Percentiles rank a stretch among this genome's conserved stretches.
phyloP scores from a whole-genome alignment of 768 basidiomycete species.

The Suillus sp. region DNA sequence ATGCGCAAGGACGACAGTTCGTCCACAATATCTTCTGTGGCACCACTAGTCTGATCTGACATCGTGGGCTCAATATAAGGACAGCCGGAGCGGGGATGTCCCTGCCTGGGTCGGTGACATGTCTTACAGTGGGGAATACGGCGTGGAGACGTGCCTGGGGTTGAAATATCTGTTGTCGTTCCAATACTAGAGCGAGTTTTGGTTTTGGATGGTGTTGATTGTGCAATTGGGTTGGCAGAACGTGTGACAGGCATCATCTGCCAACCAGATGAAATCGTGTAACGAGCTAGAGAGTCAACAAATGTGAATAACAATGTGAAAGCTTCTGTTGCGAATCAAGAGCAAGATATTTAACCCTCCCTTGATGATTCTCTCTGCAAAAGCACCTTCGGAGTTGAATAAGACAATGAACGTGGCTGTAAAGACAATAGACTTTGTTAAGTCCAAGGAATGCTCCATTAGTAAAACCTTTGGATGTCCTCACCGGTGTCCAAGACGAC shows the following conservation, averaged over 20 bases:
- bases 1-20: slow-evolving; percentile 53
- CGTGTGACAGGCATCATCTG: slow-evolving; percentile 33
- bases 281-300: too few species aligned
- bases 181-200: slow-evolving; percentile 17
- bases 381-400: background rate
- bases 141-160: slow-evolving; percentile 45
- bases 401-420: background rate
- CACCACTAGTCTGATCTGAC: slow-evolving; percentile 19
- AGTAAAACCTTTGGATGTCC: background rate
- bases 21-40: slow-evolving; percentile 36
- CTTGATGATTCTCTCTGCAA: background rate
- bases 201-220: slow-evolving; percentile 31
- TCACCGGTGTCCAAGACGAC: slow-evolving; percentile 3
- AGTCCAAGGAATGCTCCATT: background rate
- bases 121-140: slow-evolving; percentile 56
- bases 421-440: slow-evolving; percentile 6
- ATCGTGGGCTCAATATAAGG: slow-evolving; percentile 42
- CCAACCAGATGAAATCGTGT: background rate
- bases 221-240: slow-evolving; percentile 24
- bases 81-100: slow-evolving; percentile 67
- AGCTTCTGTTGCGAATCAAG: background rate
- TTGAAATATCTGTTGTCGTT: slow-evolving; percentile 9
- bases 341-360: background rate
- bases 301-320: background rate
- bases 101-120: slow-evolving; percentile 54